Evolutionary conservation across 148 eudicot species (phyloP).

Genomic region (Amaranthus cruentus): DNA sequence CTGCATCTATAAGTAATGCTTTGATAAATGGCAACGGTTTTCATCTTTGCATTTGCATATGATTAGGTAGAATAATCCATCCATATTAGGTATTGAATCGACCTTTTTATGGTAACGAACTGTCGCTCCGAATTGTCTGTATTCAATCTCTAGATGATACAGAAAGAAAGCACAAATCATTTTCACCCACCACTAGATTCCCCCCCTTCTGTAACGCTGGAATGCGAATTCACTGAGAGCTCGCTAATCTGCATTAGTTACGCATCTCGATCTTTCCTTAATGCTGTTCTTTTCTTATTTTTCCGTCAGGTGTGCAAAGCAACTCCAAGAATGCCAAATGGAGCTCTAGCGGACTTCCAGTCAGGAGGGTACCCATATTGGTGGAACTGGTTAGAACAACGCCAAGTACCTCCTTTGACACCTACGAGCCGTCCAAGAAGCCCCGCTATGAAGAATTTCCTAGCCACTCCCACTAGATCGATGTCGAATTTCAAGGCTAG

Average conservation of each 20-base stretch:
- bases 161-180: background rate
- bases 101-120: conserved; percentile 3
- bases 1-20: background rate
- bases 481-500: conserved; percentile 46
- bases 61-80: conserved; percentile 20
- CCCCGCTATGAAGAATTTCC: conserved; percentile 33
- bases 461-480: conserved; percentile 50
- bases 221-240: background rate
- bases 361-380: conserved; percentile 88
- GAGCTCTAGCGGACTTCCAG: conserved; percentile 40
- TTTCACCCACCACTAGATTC: background rate
- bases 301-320: conserved; percentile 53
- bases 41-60: conserved; percentile 15
- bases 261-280: background rate
- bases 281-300: background rate
- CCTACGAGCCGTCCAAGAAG: conserved; percentile 38
- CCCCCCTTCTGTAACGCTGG: background rate
- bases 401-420: conserved; percentile 33
- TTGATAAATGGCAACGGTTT: background rate
- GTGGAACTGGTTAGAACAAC: conserved; percentile 95
- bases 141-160: background rate
- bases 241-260: background rate
- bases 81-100: conserved; percentile 12
- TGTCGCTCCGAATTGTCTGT: background rate
- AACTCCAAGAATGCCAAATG: conserved; percentile 54